A percentile compares a stretch with the other conserved stretches of the same genome.
Conservation (phyloP, 495 filamentous ascomycete species). For the Podospora pseudoanserina region DNA sequence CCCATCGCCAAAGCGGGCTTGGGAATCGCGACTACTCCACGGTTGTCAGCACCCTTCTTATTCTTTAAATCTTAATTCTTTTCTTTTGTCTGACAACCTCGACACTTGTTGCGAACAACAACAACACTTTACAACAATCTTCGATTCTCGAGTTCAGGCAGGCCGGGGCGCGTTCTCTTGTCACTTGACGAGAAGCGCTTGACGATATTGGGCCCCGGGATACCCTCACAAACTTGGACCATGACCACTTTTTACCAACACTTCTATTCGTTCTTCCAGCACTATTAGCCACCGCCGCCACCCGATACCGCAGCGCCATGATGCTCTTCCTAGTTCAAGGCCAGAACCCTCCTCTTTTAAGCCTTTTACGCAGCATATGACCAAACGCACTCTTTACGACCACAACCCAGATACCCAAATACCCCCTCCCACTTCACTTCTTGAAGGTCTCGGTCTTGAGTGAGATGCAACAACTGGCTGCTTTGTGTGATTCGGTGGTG, state of each 20-base stretch:
- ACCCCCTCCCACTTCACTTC: not conserved
- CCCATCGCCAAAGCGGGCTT: conserved; percentile 10
- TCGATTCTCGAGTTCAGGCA: conserved; percentile 16
- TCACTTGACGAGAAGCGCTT: not conserved
- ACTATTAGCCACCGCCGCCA: not conserved
- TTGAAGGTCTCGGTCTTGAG: conserved; percentile 4
- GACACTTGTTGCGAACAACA: not conserved
- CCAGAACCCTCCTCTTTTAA: not conserved
- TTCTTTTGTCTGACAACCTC: conserved; percentile 13
- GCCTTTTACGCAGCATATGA: not conserved
- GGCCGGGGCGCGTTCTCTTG: conserved; percentile 6
- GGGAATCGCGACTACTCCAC: not conserved
- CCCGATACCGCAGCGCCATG: not conserved
- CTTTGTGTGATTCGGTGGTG: not conserved
- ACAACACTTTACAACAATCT: not conserved
- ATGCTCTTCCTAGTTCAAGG: not conserved
- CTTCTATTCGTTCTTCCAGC: conserved; percentile 6
- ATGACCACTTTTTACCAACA: conserved; percentile 1
- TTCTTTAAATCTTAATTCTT: conserved; percentile 9
- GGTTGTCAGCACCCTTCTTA: conserved; percentile 6
- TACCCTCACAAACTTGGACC: conserved; percentile 5
- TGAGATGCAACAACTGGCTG: not conserved
- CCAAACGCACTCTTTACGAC: conserved; percentile 1
- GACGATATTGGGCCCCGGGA: conserved; percentile 5
- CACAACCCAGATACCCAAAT: not conserved